Base-by-base conservation (phyloP, 2,329 filamentous ascomycete genomes). In the Phyllosticta capitalensis region DNA sequence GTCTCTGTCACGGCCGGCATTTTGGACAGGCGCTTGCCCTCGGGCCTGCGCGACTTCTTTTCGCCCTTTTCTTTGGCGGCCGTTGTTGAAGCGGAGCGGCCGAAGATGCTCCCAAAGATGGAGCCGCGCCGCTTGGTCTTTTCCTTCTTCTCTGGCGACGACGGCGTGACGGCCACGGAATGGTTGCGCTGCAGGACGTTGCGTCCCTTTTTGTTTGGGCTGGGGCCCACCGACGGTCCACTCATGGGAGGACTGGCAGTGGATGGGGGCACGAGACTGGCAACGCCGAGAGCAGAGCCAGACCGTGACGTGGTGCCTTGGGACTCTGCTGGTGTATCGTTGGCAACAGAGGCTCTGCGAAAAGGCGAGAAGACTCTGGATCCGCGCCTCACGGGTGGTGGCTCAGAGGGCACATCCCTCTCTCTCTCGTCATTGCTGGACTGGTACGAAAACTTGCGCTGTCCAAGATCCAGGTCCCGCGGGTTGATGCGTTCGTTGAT, bases 121-220 rank as follows among this genome's bases (percentile, higher is more conserved):
- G 77, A 78, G 54, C 78, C 77, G 33, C 76, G 70, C 59, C 76
- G 78, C 63, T 77, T 78, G 64, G 72, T 74, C 55, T 67, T 30
- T 5, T 60, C 45, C 49, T 53, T 49, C 14, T 51, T 51, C n/a
- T 53, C 49, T 28, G 45, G 28, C 58, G 10, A 12, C 24, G 19
- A 52, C 38, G 19, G 20, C 9, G 45, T 52, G 52, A 45, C 58
- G 38, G 9, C 58, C 45, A 30, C 52, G 33, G 20, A 49, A 51
- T 9, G 58, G 17, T 60, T 60, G 6, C 58, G 58, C 19, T 56
- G 58, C 21, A 60, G 22, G 3, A 56, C 49, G 19, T 60, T 60
- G 3, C 54, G 54, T 1, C 54, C 48, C n/a, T 56, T 56, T 21
- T 56, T 60, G 20, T 26, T 33, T 21, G 33, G 22, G 20, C 24